phyloP scores from a whole-genome alignment of 768 basidiomycete species.

The Pluteus cervinus region DNA sequence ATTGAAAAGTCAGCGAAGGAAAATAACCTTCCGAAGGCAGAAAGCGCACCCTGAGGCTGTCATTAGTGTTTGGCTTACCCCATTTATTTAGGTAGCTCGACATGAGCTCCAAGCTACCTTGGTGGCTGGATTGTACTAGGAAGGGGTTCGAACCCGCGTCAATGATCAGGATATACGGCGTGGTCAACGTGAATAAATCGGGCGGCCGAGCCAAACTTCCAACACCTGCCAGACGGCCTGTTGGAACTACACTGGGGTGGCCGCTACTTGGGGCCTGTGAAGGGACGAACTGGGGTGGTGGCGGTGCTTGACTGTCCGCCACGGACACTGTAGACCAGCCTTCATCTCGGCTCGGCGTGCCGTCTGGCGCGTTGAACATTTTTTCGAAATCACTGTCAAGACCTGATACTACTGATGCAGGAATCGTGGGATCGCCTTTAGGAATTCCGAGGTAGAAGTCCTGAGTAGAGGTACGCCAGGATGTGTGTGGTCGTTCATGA shows the following conservation, averaged over 20 bases:
- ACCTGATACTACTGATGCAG: conserved; percentile 19
- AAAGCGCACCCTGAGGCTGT: conserved; percentile 20
- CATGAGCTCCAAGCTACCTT: conserved; percentile 28
- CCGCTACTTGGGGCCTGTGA: conserved; percentile 2
- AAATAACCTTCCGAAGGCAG: neutral
- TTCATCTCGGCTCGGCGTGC: conserved; percentile 15
- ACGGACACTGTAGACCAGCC: conserved; percentile 25
- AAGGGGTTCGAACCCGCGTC: conserved; percentile 20
- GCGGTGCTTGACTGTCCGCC: conserved; percentile 7
- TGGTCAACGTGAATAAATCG: conserved; percentile 23
- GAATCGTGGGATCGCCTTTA: conserved; percentile 18
- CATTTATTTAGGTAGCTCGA: conserved; percentile 30
- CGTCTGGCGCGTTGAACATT: conserved; percentile 14
- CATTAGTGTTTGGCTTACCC: conserved; percentile 23
- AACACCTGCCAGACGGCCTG: conserved; percentile 20
- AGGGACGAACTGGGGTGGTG: neutral
- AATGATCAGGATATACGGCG: conserved; percentile 28
- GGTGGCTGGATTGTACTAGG: conserved; percentile 30
- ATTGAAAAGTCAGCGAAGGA: neutral
- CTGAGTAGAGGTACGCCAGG: conserved; percentile 20
- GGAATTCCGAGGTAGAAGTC: conserved; percentile 28
- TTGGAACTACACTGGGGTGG: conserved; percentile 4
- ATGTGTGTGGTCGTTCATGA: conserved; percentile 16
- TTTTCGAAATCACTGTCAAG: conserved; percentile 30
- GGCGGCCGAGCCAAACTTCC: conserved; percentile 24